Conservation (phyloP, 2,329 filamentous ascomycete species). For the Hymenoscyphus infarciens region DNA sequence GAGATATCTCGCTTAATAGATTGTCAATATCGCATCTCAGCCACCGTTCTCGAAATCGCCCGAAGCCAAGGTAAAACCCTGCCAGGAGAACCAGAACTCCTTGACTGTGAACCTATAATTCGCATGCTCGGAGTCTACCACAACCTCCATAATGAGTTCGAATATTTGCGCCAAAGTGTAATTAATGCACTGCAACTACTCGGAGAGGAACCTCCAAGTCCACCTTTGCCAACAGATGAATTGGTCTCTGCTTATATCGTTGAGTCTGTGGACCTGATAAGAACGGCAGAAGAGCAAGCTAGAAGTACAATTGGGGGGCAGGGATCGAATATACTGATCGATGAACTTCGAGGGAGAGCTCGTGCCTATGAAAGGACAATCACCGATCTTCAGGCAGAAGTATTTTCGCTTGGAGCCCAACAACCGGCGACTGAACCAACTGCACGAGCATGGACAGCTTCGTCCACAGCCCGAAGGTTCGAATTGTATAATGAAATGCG, state of each 20-base stretch:
- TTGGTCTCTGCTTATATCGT: background rate
- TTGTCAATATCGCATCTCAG: background rate
- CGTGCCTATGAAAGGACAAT: background rate
- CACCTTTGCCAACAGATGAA: background rate
- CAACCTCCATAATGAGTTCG: background rate
- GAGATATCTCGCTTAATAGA: background rate
- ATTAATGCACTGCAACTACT: background rate
- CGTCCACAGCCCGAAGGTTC: background rate
- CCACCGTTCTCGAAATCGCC: background rate
- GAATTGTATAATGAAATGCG: background rate
- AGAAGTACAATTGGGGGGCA: background rate
- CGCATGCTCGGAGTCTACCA: background rate
- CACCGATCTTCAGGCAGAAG: background rate
- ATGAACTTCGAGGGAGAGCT: background rate
- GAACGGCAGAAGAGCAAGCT: background rate
- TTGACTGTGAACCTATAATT: background rate
- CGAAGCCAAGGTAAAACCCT: background rate
- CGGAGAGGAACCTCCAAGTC: background rate
- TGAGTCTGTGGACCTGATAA: background rate
- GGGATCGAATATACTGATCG: background rate
- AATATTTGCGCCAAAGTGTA: background rate
- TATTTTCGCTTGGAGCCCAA: background rate
- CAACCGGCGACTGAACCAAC: background rate
- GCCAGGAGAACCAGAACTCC: background rate
- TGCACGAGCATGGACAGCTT: background rate